These are phyloP conservation scores for Vigna reflexopilosa DNA, from an alignment of 306 rosid genomes.

Conservation along the genomic window DNA sequence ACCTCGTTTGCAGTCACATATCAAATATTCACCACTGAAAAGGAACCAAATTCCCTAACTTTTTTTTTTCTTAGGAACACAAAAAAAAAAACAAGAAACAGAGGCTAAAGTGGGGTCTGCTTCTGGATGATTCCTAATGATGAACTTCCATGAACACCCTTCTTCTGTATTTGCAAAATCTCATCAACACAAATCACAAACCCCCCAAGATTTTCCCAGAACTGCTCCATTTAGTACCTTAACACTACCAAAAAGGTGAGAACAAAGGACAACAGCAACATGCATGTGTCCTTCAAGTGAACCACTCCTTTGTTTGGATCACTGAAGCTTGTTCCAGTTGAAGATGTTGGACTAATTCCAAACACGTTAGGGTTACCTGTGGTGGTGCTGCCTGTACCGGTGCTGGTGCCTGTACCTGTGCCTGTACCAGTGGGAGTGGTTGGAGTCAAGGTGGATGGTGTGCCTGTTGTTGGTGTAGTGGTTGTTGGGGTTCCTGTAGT, in stretches of 20 bases:
- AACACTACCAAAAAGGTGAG: constrained; percentile 47
- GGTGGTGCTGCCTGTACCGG: not conserved
- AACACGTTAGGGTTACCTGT: constrained; percentile 59
- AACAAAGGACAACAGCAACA: constrained; percentile 39
- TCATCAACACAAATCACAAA: constrained; percentile 52
- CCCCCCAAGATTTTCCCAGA: not conserved
- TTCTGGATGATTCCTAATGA: constrained; percentile 56
- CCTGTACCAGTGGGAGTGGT: constrained; percentile 44
- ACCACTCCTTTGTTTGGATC: constrained; percentile 44
- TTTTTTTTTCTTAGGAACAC: constrained; percentile 21
- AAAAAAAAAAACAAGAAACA: constrained; percentile 15
- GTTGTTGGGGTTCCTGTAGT: constrained; percentile 48
- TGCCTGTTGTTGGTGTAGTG: constrained; percentile 37
- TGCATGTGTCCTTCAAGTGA: constrained; percentile 34
- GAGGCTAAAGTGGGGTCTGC: constrained; percentile 51
- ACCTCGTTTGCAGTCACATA: constrained; percentile 44
- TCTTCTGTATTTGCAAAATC: constrained; percentile 46
- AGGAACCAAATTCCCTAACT: constrained; percentile 69
- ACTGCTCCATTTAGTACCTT: constrained; percentile 47
- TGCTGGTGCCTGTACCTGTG: constrained; percentile 23
- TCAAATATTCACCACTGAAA: constrained; percentile 57
- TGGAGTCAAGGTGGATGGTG: constrained; percentile 53
- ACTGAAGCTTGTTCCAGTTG: constrained; percentile 48
- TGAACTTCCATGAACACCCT: constrained; percentile 45
- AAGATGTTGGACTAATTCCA: constrained; percentile 76